Conservation (phyloP, 208 protist genomes). For the Acanthamoeba royreba region DNA sequence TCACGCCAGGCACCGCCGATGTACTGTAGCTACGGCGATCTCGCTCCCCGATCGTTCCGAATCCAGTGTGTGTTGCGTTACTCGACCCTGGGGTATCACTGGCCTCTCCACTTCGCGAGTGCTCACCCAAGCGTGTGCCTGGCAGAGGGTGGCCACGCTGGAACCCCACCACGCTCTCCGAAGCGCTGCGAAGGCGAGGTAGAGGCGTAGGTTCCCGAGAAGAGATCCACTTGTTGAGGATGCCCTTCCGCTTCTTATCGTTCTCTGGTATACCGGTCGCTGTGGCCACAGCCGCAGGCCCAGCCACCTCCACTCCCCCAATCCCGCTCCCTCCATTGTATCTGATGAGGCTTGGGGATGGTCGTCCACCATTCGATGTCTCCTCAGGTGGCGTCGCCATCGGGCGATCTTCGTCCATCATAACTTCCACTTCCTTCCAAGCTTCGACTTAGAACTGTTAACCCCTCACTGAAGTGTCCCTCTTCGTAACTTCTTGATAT, state of each 20-base stretch:
- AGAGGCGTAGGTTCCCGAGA: background rate
- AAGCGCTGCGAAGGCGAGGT: background rate
- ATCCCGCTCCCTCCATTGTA: too few species aligned
- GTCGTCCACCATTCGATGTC: too few species aligned
- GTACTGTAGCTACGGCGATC: background rate
- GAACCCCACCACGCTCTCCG: background rate
- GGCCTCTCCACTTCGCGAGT: background rate
- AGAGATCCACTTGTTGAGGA: slow-evolving; percentile 28
- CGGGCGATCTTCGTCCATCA: too few species aligned
- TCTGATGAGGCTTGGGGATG: too few species aligned
- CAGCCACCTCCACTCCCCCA: background rate
- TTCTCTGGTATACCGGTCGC: too few species aligned
- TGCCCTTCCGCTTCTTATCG: background rate
- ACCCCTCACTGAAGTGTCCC: too few species aligned
- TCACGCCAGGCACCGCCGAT: background rate
- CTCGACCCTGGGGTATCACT: background rate
- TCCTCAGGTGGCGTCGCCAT: too few species aligned
- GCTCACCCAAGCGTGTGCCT: background rate
- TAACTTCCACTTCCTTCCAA: too few species aligned
- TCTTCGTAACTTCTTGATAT: too few species aligned
- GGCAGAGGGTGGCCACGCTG: background rate
- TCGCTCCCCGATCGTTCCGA: background rate
- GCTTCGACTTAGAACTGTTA: too few species aligned
- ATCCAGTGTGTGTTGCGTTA: background rate
- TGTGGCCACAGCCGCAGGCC: background rate